Conservation (phyloP, 2,329 filamentous ascomycete genomes). For the Coniella vitis region DNA sequence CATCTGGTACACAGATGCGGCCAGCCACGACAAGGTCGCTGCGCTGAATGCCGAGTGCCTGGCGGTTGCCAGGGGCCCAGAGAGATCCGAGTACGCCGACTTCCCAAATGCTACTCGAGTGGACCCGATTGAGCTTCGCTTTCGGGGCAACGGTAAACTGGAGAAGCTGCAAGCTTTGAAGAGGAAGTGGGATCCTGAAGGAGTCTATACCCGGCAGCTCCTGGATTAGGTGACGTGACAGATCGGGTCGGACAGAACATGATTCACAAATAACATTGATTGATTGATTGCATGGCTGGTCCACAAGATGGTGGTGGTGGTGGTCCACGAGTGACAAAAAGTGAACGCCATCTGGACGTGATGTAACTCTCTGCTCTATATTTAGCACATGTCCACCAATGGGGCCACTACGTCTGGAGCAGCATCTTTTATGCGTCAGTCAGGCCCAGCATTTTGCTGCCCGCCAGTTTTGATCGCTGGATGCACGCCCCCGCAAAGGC, state of each 20-base stretch:
- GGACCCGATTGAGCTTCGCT: constrained; percentile 18
- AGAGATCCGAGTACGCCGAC: constrained; percentile 12
- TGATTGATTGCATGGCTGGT: too few relatives aligned
- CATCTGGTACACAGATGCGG: constrained; percentile 18
- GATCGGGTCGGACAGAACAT: neutral
- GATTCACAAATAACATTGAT: neutral
- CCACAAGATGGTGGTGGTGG: too few relatives aligned
- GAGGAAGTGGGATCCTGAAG: constrained; percentile 20
- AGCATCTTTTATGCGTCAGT: too few relatives aligned
- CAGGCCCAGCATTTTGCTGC: neutral
- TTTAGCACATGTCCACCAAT: too few relatives aligned
- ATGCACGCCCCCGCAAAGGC: neutral
- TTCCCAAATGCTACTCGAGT: constrained; percentile 17
- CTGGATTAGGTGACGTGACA: neutral
- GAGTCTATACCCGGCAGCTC: constrained; percentile 14
- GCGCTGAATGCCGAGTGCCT: constrained; percentile 15
- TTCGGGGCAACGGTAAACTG: constrained; percentile 14
- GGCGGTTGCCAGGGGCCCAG: constrained; percentile 10
- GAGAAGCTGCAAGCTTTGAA: constrained; percentile 1
- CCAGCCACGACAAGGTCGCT: constrained; percentile 15
- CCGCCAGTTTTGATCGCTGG: neutral
- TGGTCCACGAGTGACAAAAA: too few relatives aligned
- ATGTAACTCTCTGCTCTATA: too few relatives aligned
- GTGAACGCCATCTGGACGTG: too few relatives aligned
- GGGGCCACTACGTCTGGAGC: too few relatives aligned